phyloP scores from a whole-genome alignment of 495 filamentous ascomycete genomes.

The Chaetomium fimeti region DNA sequence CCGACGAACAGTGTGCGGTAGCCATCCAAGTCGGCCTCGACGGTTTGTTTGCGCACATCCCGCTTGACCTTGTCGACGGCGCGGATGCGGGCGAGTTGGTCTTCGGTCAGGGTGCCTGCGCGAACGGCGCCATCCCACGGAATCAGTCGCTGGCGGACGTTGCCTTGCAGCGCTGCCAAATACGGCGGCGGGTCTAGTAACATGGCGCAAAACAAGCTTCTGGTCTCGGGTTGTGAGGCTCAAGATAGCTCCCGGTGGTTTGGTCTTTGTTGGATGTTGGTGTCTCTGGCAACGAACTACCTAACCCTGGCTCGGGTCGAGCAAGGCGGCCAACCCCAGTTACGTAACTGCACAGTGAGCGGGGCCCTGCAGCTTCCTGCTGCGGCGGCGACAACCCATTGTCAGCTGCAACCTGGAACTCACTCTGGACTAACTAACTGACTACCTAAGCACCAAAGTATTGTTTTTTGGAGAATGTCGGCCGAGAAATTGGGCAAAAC shows the following conservation, averaged over 20 bases:
- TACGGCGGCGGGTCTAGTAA: slow-evolving; percentile 89
- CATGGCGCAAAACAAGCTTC: slow-evolving; percentile 35
- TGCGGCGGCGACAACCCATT: not conserved
- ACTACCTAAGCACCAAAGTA: no score
- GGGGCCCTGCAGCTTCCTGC: slow-evolving; percentile 8
- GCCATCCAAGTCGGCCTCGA: slow-evolving; percentile 73
- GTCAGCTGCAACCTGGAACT: not conserved
- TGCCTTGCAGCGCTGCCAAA: slow-evolving; percentile 86
- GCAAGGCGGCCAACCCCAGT: slow-evolving; percentile 22
- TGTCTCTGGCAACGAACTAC: not conserved
- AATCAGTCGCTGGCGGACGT: slow-evolving; percentile 90
- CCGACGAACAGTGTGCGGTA: slow-evolving; percentile 81
- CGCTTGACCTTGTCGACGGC: slow-evolving; percentile 95
- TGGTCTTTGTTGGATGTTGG: slow-evolving; percentile 18
- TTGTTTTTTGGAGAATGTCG: no score
- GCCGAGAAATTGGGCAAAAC: no score
- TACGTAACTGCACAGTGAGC: slow-evolving; percentile 24
- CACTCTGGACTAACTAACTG: no score
- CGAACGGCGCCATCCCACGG: slow-evolving; percentile 97
- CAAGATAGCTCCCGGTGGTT: not conserved
- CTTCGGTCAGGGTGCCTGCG: slow-evolving; percentile 88
- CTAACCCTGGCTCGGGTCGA: not conserved
- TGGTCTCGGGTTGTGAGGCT: slow-evolving; percentile 13
- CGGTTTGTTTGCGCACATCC: slow-evolving; percentile 70
- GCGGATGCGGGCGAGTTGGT: slow-evolving; percentile 93